Evolutionary conservation across 345 rosid genomes (phyloP), one percentile per base, ranked within the genome.

Genomic region (Eucalyptus erythrocorys): DNA sequence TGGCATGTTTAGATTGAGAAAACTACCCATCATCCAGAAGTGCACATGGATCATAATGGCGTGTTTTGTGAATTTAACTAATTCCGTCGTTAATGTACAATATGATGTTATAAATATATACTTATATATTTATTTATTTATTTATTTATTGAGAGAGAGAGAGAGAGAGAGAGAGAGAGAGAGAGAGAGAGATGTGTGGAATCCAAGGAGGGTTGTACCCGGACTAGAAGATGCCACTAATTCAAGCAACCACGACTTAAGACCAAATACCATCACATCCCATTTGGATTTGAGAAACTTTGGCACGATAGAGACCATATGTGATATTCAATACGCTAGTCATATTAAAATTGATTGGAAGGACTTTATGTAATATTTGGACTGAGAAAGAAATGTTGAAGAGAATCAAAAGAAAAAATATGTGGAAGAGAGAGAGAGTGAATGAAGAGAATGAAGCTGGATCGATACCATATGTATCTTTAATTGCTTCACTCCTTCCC

Each of bases 161-260:
- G 34, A 64, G 37, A n/a, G 21, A 66, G 76, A 66, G 76, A 64
- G 40, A 66, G 40, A 66, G 21, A 66, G 42, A 66, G 40, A 66
- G 40, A n/a, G 80, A 68, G 42, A n/a, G 40, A 34, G 13, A 71
- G 11, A 71, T 10, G 47, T 71, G 82, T 19, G 82, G 82, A 76
- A 76, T 76, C 42, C 82, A 76, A 37, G 47, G 84, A 57, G 89
- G 87, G 89, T 55, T 86, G 88, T 81, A 88, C n/a, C 40, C 80
- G 84, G 88, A 89, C 90, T 89, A 90, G 66, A 81, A 85, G 91
- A 93, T 92, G 93, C 93, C 93, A 92, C 88, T 34, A 68, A 53
- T 76, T 85, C 86, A 95, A 93, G 96, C 96, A 94, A 95, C 92
- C 92, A 88, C 87, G 97, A 95, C 97, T 55, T 24, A 34, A 80